These are phyloP conservation scores for Heracleum sosnowskyi DNA, from an alignment of 129 eudicot genomes.

Conservation along the genomic window DNA sequence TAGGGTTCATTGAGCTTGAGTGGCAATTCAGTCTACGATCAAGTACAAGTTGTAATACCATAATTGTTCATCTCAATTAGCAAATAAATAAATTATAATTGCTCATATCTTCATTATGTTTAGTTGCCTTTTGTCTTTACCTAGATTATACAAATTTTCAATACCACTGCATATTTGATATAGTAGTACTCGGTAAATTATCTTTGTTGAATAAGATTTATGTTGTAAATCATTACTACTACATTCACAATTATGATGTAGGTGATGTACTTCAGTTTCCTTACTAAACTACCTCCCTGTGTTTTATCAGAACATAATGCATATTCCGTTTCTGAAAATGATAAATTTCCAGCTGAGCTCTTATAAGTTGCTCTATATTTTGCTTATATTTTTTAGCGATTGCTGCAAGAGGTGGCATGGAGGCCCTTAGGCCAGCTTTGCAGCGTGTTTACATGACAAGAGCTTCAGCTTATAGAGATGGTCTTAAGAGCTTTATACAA, in stretches of 20 bases:
- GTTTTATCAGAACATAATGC: background rate
- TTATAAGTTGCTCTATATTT: background rate
- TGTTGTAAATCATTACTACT: background rate
- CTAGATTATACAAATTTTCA: background rate
- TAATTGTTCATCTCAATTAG: background rate
- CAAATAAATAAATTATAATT: background rate
- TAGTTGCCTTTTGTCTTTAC: background rate
- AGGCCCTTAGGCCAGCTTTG: slow-evolving; percentile 79
- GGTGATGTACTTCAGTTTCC: background rate
- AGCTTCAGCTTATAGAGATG: slow-evolving; percentile 84
- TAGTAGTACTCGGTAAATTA: background rate
- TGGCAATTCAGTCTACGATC: background rate
- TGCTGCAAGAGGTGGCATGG: slow-evolving; percentile 91
- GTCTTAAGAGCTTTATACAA: slow-evolving; percentile 56
- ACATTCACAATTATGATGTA: background rate
- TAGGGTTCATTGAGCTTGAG: background rate
- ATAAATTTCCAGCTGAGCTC: background rate
- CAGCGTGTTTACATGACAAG: slow-evolving; percentile 13
- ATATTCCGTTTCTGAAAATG: background rate
- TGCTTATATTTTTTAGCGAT: slow-evolving; percentile 35
- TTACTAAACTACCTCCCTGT: background rate
- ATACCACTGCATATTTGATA: background rate
- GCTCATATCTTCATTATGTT: background rate
- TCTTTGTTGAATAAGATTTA: background rate
- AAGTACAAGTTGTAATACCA: background rate